Evolutionary conservation across 169 alveolate genomes (phyloP).

Genomic region (Amoebophrya sp.): DNA sequence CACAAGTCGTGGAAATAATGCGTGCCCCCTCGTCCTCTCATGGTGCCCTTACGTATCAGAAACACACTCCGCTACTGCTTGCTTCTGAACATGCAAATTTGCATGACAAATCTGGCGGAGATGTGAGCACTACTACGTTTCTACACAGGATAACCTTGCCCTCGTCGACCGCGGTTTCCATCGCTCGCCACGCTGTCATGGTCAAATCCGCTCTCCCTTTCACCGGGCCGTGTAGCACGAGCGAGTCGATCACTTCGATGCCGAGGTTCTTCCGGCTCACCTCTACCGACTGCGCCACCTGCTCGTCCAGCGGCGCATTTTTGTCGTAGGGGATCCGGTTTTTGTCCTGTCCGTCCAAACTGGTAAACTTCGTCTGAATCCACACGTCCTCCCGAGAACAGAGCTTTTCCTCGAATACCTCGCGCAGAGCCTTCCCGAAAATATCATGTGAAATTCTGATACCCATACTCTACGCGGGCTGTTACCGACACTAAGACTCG

Average conservation of each 20-base stretch:
- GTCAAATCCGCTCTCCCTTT: background rate
- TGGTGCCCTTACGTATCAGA: no score
- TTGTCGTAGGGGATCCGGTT: background rate
- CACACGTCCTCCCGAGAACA: background rate
- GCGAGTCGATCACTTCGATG: background rate
- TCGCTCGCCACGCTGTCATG: background rate
- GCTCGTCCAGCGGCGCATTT: background rate
- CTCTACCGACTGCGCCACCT: background rate
- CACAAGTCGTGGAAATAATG: no score
- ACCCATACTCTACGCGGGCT: no score
- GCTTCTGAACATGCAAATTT: no score
- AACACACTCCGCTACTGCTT: no score
- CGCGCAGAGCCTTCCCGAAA: no score
- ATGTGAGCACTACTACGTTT: no score
- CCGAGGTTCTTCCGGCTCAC: background rate
- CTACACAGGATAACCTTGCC: background rate
- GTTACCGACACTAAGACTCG: no score
- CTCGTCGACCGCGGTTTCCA: background rate
- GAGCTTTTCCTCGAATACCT: no score
- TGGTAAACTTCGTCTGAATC: background rate
- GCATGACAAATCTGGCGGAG: no score
- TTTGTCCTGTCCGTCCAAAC: background rate
- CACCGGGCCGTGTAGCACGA: background rate
- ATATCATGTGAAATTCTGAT: no score
- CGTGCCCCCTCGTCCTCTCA: no score